These are phyloP conservation scores for Phytopythium cucurbitacearum DNA, from an alignment of 352 stramenopile species.

Conservation along the genomic window DNA sequence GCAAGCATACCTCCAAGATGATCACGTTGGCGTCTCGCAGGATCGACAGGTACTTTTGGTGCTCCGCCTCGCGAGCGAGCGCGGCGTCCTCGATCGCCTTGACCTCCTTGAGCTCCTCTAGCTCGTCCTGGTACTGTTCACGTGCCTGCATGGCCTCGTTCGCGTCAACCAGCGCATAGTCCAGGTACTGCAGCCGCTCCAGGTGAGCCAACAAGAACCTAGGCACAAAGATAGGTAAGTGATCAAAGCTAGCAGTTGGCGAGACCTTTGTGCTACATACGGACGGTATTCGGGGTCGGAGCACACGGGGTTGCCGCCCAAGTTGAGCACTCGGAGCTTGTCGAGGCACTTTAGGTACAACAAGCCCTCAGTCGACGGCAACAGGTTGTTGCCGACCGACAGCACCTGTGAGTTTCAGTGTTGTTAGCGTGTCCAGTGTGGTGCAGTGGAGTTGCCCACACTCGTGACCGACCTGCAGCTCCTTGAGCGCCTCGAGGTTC, in stretches of 20 bases:
- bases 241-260: neutral
- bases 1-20: constrained; percentile 60
- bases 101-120: constrained; percentile 82
- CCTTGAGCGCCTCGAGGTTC: constrained; percentile 85
- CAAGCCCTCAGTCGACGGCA: constrained; percentile 68
- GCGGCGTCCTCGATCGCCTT: constrained; percentile 83
- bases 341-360: constrained; percentile 84
- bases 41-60: constrained; percentile 75
- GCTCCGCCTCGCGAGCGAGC: constrained; percentile 64
- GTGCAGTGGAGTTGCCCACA: neutral
- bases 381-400: constrained; percentile 90
- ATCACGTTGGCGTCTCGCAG: constrained; percentile 86
- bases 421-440: too few species aligned
- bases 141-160: constrained; percentile 71
- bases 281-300: constrained; percentile 88
- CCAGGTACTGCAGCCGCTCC: constrained; percentile 91
- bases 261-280: constrained; percentile 17
- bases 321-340: constrained; percentile 87
- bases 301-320: constrained; percentile 92
- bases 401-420: constrained; percentile 49
- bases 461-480: constrained; percentile 57
- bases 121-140: constrained; percentile 90
- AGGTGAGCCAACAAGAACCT: constrained; percentile 90
- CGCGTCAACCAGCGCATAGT: constrained; percentile 88
- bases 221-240: neutral